Percentiles rank a stretch among this genome's conserved stretches.
Evolutionary conservation across 352 stramenopile genomes (phyloP).

Genomic region (Pythium insidiosum): DNA sequence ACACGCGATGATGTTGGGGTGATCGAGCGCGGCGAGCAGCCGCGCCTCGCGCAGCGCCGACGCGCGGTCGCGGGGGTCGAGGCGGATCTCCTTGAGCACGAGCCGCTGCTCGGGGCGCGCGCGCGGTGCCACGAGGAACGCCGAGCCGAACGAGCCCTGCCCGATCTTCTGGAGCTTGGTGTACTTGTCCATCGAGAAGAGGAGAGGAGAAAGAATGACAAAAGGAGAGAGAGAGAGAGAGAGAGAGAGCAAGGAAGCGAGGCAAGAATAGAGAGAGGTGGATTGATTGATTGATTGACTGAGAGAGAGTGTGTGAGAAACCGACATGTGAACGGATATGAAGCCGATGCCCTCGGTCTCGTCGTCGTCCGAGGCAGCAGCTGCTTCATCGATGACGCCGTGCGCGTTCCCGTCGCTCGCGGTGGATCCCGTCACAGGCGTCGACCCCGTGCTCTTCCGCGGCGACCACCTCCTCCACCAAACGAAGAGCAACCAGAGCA

Average conservation of each 20-base stretch:
- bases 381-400: neutral
- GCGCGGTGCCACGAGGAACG: constrained; percentile 46
- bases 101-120: constrained; percentile 30
- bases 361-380: neutral
- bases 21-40: constrained; percentile 58
- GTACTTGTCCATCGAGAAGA: constrained; percentile 62
- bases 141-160: constrained; percentile 60
- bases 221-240: too few relatives aligned
- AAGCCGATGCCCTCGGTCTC: neutral
- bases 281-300: too few relatives aligned
- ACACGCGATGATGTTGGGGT: constrained; percentile 81
- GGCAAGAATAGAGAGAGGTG: too few relatives aligned
- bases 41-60: constrained; percentile 55
- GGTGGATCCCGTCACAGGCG: constrained; percentile 19
- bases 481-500: neutral
- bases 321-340: too few relatives aligned
- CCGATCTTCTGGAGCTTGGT: constrained; percentile 70
- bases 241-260: too few relatives aligned
- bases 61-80: constrained; percentile 54
- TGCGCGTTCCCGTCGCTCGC: constrained; percentile 17
- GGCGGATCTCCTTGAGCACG: constrained; percentile 70
- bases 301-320: too few relatives aligned
- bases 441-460: constrained; percentile 44
- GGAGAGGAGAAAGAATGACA: neutral
- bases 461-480: too few relatives aligned